Percentiles rank a stretch among this genome's conserved stretches.
Evolutionary conservation across 116 monocot genomes (phyloP).

Genomic region (Papilionanthe hybrid): DNA sequence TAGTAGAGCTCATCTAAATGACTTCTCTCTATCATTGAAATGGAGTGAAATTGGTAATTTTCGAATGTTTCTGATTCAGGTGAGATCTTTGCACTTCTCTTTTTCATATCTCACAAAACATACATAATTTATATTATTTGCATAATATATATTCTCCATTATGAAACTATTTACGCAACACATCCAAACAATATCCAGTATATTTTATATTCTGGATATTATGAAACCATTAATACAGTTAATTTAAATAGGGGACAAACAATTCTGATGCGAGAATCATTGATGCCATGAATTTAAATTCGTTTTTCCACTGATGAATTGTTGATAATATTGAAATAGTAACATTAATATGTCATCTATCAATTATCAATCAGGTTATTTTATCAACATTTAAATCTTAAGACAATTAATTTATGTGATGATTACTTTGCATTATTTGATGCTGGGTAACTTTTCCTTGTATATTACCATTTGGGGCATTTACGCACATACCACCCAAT

Average conservation of each 20-base stretch:
- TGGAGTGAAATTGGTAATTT: slow-evolving; percentile 96
- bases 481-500: too few relatives aligned
- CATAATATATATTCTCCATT: background rate
- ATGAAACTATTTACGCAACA: background rate
- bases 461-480: too few relatives aligned
- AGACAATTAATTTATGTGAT: too few relatives aligned
- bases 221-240: background rate
- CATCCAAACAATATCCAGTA: background rate
- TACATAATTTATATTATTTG: background rate
- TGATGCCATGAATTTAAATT: background rate
- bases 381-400: too few relatives aligned
- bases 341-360: too few relatives aligned
- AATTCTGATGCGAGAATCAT: background rate
- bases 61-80: slow-evolving; percentile 82
- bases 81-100: slow-evolving; percentile 14
- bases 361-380: too few relatives aligned
- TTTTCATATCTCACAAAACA: background rate
- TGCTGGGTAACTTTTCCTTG: too few relatives aligned
- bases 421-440: too few relatives aligned
- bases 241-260: background rate
- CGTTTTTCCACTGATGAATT: too few relatives aligned
- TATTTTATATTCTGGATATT: background rate
- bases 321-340: too few relatives aligned
- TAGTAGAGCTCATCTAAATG: slow-evolving; percentile 47
- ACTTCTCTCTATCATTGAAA: slow-evolving; percentile 64